Percentiles rank a stretch among this genome's conserved stretches.
phyloP scores from a whole-genome alignment of 2,329 filamentous ascomycete genomes.

The Helicocarpus griseus region DNA sequence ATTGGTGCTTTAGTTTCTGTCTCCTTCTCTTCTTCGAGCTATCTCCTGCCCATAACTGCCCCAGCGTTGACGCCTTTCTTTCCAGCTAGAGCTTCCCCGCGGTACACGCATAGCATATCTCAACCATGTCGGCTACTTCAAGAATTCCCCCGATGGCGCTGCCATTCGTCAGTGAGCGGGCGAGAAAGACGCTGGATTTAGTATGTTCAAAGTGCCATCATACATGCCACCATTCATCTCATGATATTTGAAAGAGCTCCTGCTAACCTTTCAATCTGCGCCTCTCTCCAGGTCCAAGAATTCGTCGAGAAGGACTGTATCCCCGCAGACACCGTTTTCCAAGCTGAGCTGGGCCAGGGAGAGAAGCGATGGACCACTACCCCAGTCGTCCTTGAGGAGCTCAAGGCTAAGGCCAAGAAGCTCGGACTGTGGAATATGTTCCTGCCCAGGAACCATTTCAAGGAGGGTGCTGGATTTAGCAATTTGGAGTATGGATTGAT shows the following conservation, averaged over 20 bases:
- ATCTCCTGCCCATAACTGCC: background rate
- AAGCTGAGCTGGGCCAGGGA: conserved; percentile 69
- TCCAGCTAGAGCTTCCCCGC: background rate
- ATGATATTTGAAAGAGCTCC: too few relatives aligned
- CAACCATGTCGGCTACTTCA: conserved; percentile 39
- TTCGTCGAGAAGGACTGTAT: conserved; percentile 97
- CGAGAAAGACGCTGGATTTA: conserved; percentile 72
- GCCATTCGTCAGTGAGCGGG: conserved; percentile 68
- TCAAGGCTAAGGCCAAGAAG: conserved; percentile 73
- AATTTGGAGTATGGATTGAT: conserved; percentile 97
- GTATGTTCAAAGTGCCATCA: conserved; percentile 29
- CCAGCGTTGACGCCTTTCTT: too few relatives aligned
- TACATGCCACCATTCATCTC: conserved; percentile 5
- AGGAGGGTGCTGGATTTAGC: conserved; percentile 84
- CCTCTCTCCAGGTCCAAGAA: conserved; percentile 58
- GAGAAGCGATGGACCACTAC: conserved; percentile 69
- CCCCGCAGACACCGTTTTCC: conserved; percentile 69
- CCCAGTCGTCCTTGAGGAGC: conserved; percentile 72
- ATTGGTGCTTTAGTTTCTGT: background rate
- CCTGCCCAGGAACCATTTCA: conserved; percentile 87
- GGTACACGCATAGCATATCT: background rate
- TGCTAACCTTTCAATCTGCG: too few relatives aligned
- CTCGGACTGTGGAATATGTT: conserved; percentile 98
- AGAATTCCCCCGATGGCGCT: conserved; percentile 50
- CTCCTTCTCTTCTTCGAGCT: background rate